Percentiles rank a stretch among this genome's conserved stretches.
Evolutionary conservation across 371 early-diverging fungal genomes (phyloP).

Genomic region (Chytridium lagenaria): DNA sequence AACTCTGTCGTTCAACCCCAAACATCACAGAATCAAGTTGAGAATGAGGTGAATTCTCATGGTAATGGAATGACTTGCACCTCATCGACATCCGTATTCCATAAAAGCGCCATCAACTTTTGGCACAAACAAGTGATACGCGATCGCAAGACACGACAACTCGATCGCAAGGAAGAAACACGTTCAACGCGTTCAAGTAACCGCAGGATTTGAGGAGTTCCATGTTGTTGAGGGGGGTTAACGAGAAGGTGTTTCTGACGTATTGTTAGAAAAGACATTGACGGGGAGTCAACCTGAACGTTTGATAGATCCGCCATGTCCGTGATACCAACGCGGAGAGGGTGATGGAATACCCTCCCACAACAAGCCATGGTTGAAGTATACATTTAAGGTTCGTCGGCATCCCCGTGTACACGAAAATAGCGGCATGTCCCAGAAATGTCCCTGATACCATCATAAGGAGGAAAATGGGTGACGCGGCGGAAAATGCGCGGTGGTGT

Average conservation of each 20-base stretch:
- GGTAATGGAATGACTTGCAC: background rate
- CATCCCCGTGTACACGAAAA: slow-evolving; percentile 30
- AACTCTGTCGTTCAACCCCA: no score
- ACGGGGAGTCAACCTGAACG: background rate
- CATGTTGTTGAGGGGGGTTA: background rate
- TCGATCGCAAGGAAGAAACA: background rate
- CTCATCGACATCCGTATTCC: background rate
- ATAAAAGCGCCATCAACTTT: background rate
- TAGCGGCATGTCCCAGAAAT: background rate
- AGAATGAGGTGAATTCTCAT: background rate
- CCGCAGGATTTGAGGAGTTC: background rate
- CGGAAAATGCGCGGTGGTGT: slow-evolving; percentile 3
- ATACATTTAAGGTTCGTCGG: slow-evolving; percentile 32
- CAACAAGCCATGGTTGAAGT: slow-evolving; percentile 30
- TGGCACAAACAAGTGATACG: background rate
- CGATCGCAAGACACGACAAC: background rate
- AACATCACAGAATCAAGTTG: background rate
- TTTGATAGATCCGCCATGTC: slow-evolving; percentile 17
- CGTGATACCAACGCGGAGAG: slow-evolving; percentile 10
- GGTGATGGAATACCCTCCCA: background rate
- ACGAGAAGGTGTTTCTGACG: background rate
- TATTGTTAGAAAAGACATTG: background rate
- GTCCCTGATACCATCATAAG: slow-evolving; percentile 19
- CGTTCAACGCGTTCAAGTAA: background rate
- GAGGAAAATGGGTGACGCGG: slow-evolving; percentile 12